A percentile compares a stretch with the other conserved stretches of the same genome.
phyloP scores from a whole-genome alignment of 2,329 filamentous ascomycete species.

The Cladosporium sp. region DNA sequence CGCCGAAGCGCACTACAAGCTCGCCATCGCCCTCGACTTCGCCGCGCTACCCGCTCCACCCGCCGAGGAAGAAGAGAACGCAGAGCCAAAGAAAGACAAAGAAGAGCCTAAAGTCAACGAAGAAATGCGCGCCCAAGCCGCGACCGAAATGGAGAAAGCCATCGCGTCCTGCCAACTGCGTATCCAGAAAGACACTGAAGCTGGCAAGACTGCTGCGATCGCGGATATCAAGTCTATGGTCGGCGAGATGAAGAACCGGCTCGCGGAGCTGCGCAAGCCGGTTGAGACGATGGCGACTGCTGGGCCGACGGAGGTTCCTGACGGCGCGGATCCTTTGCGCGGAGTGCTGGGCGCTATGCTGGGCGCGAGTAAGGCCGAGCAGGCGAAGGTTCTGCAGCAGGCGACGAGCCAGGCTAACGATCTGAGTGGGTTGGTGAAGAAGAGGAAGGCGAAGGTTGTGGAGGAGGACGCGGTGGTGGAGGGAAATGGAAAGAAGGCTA shows the following conservation, averaged over 20 bases:
- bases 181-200: constrained; percentile 58
- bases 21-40: constrained; percentile 92
- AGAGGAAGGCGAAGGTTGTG: constrained; percentile 22
- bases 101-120: constrained; percentile 61
- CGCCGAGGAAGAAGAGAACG: constrained; percentile 49
- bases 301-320: constrained; percentile 50
- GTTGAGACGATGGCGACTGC: constrained; percentile 59
- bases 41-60: constrained; percentile 71
- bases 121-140: constrained; percentile 68
- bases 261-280: constrained; percentile 67
- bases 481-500: constrained; percentile 28
- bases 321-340: constrained; percentile 49
- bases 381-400: constrained; percentile 67
- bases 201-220: constrained; percentile 66
- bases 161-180: constrained; percentile 72
- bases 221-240: constrained; percentile 76
- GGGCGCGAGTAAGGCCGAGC: constrained; percentile 62
- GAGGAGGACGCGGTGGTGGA: constrained; percentile 17
- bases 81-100: constrained; percentile 36
- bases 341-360: constrained; percentile 65
- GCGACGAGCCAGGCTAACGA: constrained; percentile 74
- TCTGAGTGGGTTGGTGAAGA: constrained; percentile 69
- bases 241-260: constrained; percentile 74
- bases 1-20: constrained; percentile 94
- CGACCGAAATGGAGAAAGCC: constrained; percentile 69